A percentile compares a stretch with the other conserved stretches of the same genome.
Conservation (phyloP, 306 rosid genomes). For the Datisca glomerata region DNA sequence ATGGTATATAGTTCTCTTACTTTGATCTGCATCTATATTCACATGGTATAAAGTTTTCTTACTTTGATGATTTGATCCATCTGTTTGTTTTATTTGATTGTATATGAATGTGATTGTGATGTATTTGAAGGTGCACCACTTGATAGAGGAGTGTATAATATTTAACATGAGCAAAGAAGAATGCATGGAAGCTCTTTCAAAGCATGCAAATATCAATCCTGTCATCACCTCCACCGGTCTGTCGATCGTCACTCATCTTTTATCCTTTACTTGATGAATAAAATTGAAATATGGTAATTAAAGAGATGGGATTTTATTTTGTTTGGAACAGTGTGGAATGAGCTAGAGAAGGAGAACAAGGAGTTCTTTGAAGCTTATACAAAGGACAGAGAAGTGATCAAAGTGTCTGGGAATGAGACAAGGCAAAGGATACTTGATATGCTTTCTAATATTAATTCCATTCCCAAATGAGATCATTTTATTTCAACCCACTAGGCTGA, state of each 20-base stretch:
- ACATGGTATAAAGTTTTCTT: slow-evolving; percentile 30
- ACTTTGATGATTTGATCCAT: not conserved
- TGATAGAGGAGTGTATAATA: slow-evolving; percentile 82
- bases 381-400: slow-evolving; percentile 23
- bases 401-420: slow-evolving; percentile 19
- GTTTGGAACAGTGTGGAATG: slow-evolving; percentile 71
- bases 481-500: too few species aligned
- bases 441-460: too few species aligned
- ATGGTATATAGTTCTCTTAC: slow-evolving; percentile 28
- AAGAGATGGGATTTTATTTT: not conserved
- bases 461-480: too few species aligned
- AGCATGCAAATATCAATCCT: slow-evolving; percentile 80
- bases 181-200: slow-evolving; percentile 93
- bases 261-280: not conserved
- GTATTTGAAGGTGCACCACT: slow-evolving; percentile 57
- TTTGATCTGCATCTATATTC: slow-evolving; percentile 44
- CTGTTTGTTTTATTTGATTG: too few species aligned
- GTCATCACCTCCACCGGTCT: slow-evolving; percentile 82
- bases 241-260: not conserved
- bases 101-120: not conserved
- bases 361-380: slow-evolving; percentile 71
- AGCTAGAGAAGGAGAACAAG: slow-evolving; percentile 85
- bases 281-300: not conserved
- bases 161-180: slow-evolving; percentile 91
- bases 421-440: slow-evolving; percentile 31